Conservation (phyloP, 2,329 filamentous ascomycete species). For the Hypoxylon sp. region DNA sequence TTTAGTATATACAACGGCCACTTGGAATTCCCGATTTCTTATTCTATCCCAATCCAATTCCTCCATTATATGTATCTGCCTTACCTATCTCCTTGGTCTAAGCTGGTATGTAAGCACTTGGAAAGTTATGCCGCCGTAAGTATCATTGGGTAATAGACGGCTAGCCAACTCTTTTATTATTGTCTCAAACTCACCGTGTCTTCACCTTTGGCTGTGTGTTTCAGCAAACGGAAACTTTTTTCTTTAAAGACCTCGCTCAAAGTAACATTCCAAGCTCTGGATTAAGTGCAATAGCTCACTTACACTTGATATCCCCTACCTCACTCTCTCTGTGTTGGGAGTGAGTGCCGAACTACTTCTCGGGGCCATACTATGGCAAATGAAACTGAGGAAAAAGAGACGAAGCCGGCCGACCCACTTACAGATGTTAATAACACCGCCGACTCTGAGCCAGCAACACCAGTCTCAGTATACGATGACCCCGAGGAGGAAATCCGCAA, state of each 20-base stretch:
- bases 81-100: not conserved
- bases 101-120: constrained; percentile 5
- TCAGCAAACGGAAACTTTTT: constrained; percentile 8
- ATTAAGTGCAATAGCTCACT: constrained; percentile 10
- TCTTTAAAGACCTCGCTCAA: not conserved
- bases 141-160: constrained; percentile 18
- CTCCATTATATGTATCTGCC: not conserved
- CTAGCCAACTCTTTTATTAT: constrained; percentile 15
- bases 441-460: constrained; percentile 41
- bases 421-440: constrained; percentile 44
- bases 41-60: not conserved
- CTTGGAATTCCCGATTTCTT: constrained; percentile 12
- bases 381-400: constrained; percentile 49
- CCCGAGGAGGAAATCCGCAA: constrained; percentile 52
- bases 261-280: constrained; percentile 2
- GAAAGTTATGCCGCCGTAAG: not conserved
- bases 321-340: constrained; percentile 23
- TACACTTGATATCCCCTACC: constrained; percentile 21
- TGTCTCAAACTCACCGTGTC: constrained; percentile 6
- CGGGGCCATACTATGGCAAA: constrained; percentile 49
- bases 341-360: constrained; percentile 19
- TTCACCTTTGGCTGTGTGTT: constrained; percentile 21
- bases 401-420: constrained; percentile 48
- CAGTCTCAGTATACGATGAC: constrained; percentile 44
- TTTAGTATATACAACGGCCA: constrained; percentile 10